These are phyloP conservation scores for Oryza officinalis DNA, from an alignment of 176 grass and related monocot species.

Conservation along the genomic window DNA sequence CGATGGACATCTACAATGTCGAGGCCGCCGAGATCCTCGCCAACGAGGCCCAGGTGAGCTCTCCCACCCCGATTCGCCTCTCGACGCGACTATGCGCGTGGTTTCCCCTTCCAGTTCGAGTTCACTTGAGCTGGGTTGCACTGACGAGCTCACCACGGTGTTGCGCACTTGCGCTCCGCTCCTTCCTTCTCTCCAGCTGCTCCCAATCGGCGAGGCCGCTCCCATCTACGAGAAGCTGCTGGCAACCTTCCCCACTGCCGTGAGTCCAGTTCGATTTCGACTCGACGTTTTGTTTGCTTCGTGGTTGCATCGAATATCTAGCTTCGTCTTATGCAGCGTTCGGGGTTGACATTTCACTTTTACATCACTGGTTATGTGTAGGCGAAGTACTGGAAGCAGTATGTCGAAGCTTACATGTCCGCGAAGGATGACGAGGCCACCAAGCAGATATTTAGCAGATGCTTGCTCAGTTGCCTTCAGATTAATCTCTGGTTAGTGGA, in stretches of 20 bases:
- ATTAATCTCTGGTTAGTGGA: slow-evolving; percentile 74
- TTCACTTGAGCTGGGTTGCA: not conserved
- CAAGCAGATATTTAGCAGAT: slow-evolving; percentile 97
- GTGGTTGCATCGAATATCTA: not conserved
- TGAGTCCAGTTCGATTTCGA: slow-evolving; percentile 34
- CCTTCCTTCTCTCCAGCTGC: slow-evolving; percentile 45
- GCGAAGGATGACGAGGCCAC: slow-evolving; percentile 69
- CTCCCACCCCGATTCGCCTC: not conserved
- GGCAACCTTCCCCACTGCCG: slow-evolving; percentile 72
- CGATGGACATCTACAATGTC: slow-evolving; percentile 69
- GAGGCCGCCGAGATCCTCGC: slow-evolving; percentile 78
- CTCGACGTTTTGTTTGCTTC: not conserved
- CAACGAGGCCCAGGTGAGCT: slow-evolving; percentile 71
- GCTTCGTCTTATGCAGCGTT: no score
- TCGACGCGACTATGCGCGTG: not conserved
- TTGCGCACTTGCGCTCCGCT: not conserved
- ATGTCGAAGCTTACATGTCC: slow-evolving; percentile 86
- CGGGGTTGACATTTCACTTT: no score
- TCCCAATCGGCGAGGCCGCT: slow-evolving; percentile 68
- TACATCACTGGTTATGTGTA: no score
- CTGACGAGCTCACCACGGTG: not conserved
- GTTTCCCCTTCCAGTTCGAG: not conserved
- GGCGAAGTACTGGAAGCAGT: slow-evolving; percentile 98
- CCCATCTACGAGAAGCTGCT: slow-evolving; percentile 92
- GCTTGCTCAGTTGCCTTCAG: slow-evolving; percentile 84